These are phyloP conservation scores for Bacidia gigantensis DNA, from an alignment of 495 filamentous ascomycete genomes.

Conservation along the genomic window DNA sequence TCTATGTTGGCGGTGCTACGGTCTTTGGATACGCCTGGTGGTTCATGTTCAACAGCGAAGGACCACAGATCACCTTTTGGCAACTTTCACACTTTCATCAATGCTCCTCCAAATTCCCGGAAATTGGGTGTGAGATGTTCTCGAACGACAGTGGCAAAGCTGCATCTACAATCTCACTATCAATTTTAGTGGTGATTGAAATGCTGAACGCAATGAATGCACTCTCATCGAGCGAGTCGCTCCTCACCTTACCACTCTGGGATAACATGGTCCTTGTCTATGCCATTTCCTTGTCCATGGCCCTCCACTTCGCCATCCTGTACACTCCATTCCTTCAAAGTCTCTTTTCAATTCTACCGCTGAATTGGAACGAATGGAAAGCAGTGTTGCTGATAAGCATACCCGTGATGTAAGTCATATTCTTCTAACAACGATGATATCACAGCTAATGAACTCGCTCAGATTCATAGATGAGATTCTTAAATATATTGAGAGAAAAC, in stretches of 20 bases:
- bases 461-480: constrained; percentile 83
- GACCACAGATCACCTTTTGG: constrained; percentile 85
- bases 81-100: constrained; percentile 90
- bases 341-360: constrained; percentile 81
- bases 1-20: constrained; percentile 87
- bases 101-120: constrained; percentile 73
- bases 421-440: constrained; percentile 1
- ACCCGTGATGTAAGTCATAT: constrained; percentile 74
- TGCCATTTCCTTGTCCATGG: constrained; percentile 90
- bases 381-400: constrained; percentile 79
- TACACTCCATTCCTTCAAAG: constrained; percentile 83
- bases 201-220: constrained; percentile 99
- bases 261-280: constrained; percentile 96
- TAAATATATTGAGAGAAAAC: constrained; percentile 64
- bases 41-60: constrained; percentile 92
- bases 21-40: constrained; percentile 98
- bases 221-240: constrained; percentile 84
- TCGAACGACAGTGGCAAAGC: constrained; percentile 74
- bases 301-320: constrained; percentile 82
- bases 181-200: constrained; percentile 89
- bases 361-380: constrained; percentile 85
- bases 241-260: constrained; percentile 87
- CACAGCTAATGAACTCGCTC: neutral
- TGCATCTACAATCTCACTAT: constrained; percentile 90
- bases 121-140: constrained; percentile 94